Evolutionary conservation across 1,139 yeast species (phyloP).

Genomic region (Scheffersomyces parashehatae): DNA sequence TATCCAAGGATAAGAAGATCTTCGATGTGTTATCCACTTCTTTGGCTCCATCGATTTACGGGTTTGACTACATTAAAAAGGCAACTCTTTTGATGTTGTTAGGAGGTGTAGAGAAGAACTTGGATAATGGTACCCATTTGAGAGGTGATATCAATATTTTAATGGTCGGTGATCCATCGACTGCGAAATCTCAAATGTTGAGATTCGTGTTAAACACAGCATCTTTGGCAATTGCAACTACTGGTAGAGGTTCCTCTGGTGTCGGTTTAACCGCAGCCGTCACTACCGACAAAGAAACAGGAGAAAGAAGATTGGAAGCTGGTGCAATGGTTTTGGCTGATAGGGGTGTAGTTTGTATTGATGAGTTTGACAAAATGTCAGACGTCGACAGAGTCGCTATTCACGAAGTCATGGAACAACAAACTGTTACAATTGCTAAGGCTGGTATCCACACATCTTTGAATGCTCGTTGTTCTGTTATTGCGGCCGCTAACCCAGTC

Average conservation of each 20-base stretch:
- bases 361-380: slow-evolving; percentile 97
- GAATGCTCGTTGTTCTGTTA: slow-evolving; percentile 95
- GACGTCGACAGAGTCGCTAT: slow-evolving; percentile 97
- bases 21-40: slow-evolving; percentile 83
- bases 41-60: slow-evolving; percentile 93
- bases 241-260: slow-evolving; percentile 99
- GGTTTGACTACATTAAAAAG: slow-evolving; percentile 86
- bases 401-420: slow-evolving; percentile 99
- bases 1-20: slow-evolving; percentile 64
- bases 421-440: slow-evolving; percentile 96
- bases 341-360: slow-evolving; percentile 96
- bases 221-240: slow-evolving; percentile 92
- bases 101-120: slow-evolving; percentile 93
- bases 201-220: slow-evolving; percentile 95
- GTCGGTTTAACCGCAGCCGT: slow-evolving; percentile 99
- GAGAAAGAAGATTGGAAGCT: slow-evolving; percentile 94
- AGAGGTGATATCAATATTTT: slow-evolving; percentile 96
- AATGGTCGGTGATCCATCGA: slow-evolving; percentile 99
- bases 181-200: slow-evolving; percentile 94
- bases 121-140: slow-evolving; percentile 93
- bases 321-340: slow-evolving; percentile 99
- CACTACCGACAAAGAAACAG: slow-evolving; percentile 93
- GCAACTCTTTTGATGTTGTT: slow-evolving; percentile 88
- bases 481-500: slow-evolving; percentile 98
- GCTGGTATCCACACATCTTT: slow-evolving; percentile 97